Evolutionary conservation across 2,329 filamentous ascomycete species (phyloP).

Genomic region (Monilinia aucupariae): DNA sequence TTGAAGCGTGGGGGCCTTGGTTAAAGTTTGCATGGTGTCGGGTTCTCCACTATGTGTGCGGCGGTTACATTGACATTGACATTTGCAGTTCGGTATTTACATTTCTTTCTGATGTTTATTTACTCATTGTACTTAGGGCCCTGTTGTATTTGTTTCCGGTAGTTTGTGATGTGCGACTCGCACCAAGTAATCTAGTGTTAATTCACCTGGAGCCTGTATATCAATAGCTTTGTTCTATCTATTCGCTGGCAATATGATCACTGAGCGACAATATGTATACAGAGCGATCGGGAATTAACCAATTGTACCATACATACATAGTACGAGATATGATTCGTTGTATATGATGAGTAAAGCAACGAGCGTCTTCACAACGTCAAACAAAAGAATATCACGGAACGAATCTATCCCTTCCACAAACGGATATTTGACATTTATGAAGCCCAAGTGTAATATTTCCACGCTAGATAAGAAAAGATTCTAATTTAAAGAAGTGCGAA

Average conservation of each 20-base stretch:
- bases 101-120: neutral
- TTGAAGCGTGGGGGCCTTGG: neutral
- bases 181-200: neutral
- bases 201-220: neutral
- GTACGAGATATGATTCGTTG: too few relatives aligned
- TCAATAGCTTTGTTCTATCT: neutral
- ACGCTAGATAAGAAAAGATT: too few relatives aligned
- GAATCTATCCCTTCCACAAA: too few relatives aligned
- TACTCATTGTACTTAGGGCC: neutral
- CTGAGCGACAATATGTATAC: neutral
- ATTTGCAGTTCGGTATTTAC: neutral
- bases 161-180: neutral
- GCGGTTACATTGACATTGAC: too few relatives aligned
- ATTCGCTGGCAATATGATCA: neutral
- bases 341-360: too few relatives aligned
- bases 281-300: neutral
- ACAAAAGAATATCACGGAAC: too few relatives aligned
- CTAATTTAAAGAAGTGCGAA: too few relatives aligned
- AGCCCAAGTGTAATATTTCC: too few relatives aligned
- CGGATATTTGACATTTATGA: too few relatives aligned
- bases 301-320: neutral
- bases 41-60: neutral
- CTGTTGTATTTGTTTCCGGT: neutral
- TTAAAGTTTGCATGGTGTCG: neutral
- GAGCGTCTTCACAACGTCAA: too few relatives aligned